Base-by-base conservation (phyloP, 306 rosid species). In the Crataegus laevigata region DNA sequence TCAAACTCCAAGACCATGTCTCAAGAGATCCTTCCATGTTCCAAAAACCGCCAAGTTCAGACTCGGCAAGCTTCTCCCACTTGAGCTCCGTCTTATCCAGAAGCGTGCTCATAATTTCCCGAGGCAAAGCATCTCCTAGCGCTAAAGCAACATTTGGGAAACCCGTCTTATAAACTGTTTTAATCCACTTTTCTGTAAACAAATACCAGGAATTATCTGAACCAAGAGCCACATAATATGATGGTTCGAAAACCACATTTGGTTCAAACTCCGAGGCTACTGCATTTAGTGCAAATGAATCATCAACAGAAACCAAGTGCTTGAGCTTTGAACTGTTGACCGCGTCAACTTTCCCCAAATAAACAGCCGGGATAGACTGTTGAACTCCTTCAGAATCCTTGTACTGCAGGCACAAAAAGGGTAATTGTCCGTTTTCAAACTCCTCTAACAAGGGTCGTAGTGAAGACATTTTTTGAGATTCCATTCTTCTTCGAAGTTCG, bases 1-100 rank as follows among this genome's bases (percentile, higher is more conserved):
- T 91, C 81, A 91, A 85, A 89, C 97, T 91, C 98, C 98, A 94
- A 42, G 98, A 87, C 98, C 98, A 91, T 72, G 98, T 91, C 50
- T 94, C 98, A 2, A 91, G 83, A 80, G 96, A 91, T 85, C 97
- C 98, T 83, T 91, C 96, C 90, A 82, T 86, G 80, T 70, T 77
- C 96, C 96, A 90, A 77, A 94, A 79, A 60, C 96, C 81, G 69
- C 98, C 98, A 12, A 76, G 79, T 81, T 82, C 93, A 32, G 98
- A 91, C 59, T 85, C 88, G 4, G 92, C 79, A 81, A 94, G 94
- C 85, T 85, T 91, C 77, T 88, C 93, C 98, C 98, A 94, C 82
- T 91, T 94, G 89, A 87, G 84, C 26, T 85, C 97, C 57, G 81
- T 91, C 82, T 87, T 91, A 67, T 91, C 96, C 73, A 94, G 96